phyloP scores from a whole-genome alignment of 2,329 filamentous ascomycete genomes.

The Ophiognomonia clavigignenti-juglandacearum region DNA sequence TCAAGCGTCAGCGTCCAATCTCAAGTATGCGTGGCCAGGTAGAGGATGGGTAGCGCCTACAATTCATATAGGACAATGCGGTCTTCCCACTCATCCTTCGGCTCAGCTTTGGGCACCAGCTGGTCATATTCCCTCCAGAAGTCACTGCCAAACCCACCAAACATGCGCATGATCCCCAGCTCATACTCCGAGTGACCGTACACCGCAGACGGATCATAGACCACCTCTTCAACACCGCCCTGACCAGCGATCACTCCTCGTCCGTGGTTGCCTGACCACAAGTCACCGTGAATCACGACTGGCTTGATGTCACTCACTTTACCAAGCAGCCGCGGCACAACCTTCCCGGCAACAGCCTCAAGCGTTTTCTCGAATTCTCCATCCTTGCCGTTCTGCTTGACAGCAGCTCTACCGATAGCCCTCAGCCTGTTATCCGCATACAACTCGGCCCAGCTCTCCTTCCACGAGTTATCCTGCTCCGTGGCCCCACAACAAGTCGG shows the following conservation, averaged over 20 bases:
- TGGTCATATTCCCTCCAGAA: constrained; percentile 77
- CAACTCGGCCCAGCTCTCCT: constrained; percentile 75
- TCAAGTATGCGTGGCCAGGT: too few relatives aligned
- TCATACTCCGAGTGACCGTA: constrained; percentile 91
- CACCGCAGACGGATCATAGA: constrained; percentile 76
- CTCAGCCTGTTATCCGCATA: constrained; percentile 73
- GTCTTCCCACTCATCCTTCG: constrained; percentile 79
- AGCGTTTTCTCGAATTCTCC: constrained; percentile 57
- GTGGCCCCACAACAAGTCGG: constrained; percentile 85
- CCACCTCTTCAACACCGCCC: constrained; percentile 62
- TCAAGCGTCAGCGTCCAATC: constrained; percentile 16
- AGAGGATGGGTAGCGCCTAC: constrained; percentile 42
- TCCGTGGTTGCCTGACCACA: constrained; percentile 87
- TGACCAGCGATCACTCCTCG: constrained; percentile 53
- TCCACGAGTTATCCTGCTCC: constrained; percentile 72
- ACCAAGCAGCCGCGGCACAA: constrained; percentile 74
- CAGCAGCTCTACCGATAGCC: constrained; percentile 54
- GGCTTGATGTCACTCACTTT: constrained; percentile 65
- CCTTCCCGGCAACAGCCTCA: constrained; percentile 54
- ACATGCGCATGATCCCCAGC: constrained; percentile 93
- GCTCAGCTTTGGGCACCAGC: constrained; percentile 74
- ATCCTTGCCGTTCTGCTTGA: constrained; percentile 61
- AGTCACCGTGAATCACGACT: constrained; percentile 81
- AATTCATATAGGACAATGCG: constrained; percentile 76
- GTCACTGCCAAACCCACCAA: constrained; percentile 71